Evolutionary conservation across 192 early-diverging fungal genomes (phyloP), one percentile per base, ranked within the genome.

Genomic region (Helicostylum pulchrum): DNA sequence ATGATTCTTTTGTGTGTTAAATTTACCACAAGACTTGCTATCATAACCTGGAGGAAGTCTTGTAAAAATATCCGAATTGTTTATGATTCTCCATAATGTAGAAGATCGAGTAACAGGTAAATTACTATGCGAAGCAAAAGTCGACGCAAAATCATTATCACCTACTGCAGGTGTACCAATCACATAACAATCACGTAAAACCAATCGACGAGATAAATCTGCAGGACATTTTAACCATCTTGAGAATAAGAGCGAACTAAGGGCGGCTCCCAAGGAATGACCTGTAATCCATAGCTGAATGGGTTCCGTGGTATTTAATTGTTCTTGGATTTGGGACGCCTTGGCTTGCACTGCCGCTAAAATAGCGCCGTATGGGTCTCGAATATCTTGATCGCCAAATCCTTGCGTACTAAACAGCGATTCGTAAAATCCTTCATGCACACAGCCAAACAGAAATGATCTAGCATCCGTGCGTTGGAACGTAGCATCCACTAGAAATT

Each of bases 361-460:
- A 21, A 83, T 78, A 21, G 73, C 65, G 1, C 70, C 53, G 26
- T 76, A 76, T 0, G 76, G 77, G 47, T 76, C 68, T 17, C 65
- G 69, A 11, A 69, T 52, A 52, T 68, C 61, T 9, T 59, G 57
- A 0, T 19, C 47, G 9, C 48, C 52, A 23, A 59, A 51, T 7
- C 47, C 61, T 6, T 66, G 47, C 2, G 64, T 60, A 9, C 78
- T 78, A 59, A 82, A 83, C 1, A 83, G 45, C 2, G 71, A 74
- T 8, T 72, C 75, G 23, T 83, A 83, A 56, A 83, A 83, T 32
- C 81, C 81, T 39, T 78, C 64, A 61, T 83, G 81, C 11, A 78
- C 72, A n/a, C 73, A 68, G 9, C 81, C 81, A 58, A 76, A 83
- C 2, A 83, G 21, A 58, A 71, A 80, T 6, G 73, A 53, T 9